phyloP scores from a whole-genome alignment of 768 basidiomycete species.

The Cystofilobasidium ferigula region DNA sequence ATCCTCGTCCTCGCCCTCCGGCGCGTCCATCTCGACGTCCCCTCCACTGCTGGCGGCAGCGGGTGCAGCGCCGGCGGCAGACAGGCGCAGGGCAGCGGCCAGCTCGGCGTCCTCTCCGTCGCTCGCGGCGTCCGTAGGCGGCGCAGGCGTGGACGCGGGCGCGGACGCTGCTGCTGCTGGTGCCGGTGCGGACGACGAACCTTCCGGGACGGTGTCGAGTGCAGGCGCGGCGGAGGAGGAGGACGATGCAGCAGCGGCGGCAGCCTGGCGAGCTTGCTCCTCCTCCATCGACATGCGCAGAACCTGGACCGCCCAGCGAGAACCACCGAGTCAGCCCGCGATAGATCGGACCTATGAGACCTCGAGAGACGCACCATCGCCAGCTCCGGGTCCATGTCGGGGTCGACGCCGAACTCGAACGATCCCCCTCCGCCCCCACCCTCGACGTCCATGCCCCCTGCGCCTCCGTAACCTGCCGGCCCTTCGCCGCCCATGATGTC shows the following conservation, averaged over 20 bases:
- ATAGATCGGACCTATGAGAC: background rate
- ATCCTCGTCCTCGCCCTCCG: constrained; percentile 37
- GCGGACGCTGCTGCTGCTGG: constrained; percentile 23
- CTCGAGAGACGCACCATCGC: constrained; percentile 59
- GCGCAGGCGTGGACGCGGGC: constrained; percentile 28
- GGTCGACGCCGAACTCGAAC: constrained; percentile 88
- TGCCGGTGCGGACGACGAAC: constrained; percentile 27
- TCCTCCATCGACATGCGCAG: constrained; percentile 26
- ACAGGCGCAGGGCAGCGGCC: constrained; percentile 65
- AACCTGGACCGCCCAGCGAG: background rate
- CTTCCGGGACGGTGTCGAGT: constrained; percentile 29
- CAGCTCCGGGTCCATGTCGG: constrained; percentile 86
- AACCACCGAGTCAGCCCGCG: background rate
- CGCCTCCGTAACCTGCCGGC: constrained; percentile 39
- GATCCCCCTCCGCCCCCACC: constrained; percentile 43
- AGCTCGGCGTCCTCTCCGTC: constrained; percentile 66
- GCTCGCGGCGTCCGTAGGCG: constrained; percentile 27
- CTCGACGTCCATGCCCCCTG: constrained; percentile 37
- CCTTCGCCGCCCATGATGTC: constrained; percentile 72
- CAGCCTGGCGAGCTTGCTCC: constrained; percentile 23
- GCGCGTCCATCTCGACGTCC: constrained; percentile 18
- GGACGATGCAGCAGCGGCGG: constrained; percentile 26
- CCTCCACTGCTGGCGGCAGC: constrained; percentile 28
- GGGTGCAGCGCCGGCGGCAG: constrained; percentile 33
- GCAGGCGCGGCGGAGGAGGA: constrained; percentile 15